A percentile compares a stretch with the other conserved stretches of the same genome.
Evolutionary conservation across 73 alveolate genomes (phyloP).

Genomic region (Paramecium sonneborni): DNA sequence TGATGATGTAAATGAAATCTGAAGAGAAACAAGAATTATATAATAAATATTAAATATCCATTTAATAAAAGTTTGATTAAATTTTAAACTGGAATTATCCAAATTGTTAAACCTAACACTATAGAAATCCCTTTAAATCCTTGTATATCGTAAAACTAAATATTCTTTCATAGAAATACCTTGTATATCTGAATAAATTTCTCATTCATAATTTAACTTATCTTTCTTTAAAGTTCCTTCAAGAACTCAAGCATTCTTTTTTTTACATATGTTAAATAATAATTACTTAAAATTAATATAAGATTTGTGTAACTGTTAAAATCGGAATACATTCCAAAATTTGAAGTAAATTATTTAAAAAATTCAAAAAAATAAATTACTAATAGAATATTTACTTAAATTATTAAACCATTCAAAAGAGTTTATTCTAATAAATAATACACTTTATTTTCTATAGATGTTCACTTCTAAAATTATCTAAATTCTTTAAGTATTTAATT

Average conservation of each 20-base stretch:
- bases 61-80: not conserved
- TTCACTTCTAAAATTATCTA: not conserved
- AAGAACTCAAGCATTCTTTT: not conserved
- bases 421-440: not conserved
- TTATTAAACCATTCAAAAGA: not conserved
- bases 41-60: not conserved
- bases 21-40: slow-evolving; percentile 12
- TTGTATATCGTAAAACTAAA: not conserved
- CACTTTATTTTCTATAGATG: not conserved
- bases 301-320: not conserved
- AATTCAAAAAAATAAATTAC: not conserved
- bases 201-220: not conserved
- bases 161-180: slow-evolving; percentile 17
- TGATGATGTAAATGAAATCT: not conserved
- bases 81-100: slow-evolving; percentile 17
- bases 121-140: not conserved
- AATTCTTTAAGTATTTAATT: not conserved
- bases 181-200: slow-evolving; percentile 14
- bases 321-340: slow-evolving; percentile 14
- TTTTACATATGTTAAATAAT: too few relatives aligned
- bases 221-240: not conserved
- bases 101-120: slow-evolving; percentile 10
- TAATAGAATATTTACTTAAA: not conserved
- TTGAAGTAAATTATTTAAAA: not conserved
- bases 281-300: not conserved